Percentiles rank a stretch among this genome's conserved stretches.
These are phyloP conservation scores for Emmonsiellopsis sp. DNA, from an alignment of 2,329 filamentous ascomycete genomes.

Conservation along the genomic window DNA sequence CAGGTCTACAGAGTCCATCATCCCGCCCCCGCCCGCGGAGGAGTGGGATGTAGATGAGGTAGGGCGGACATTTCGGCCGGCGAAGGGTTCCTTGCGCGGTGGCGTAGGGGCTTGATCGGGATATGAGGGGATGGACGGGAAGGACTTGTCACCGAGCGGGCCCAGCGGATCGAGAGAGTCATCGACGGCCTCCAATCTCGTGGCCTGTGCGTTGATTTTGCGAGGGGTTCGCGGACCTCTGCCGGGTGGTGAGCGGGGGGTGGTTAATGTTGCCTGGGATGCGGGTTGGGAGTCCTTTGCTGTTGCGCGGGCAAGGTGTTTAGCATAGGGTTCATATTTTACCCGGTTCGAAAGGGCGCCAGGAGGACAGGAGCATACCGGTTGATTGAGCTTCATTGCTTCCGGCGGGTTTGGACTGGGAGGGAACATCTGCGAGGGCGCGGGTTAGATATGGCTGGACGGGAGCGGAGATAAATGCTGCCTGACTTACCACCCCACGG, in stretches of 20 bases:
- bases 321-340: not conserved
- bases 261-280: conserved; percentile 29
- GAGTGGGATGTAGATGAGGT: conserved; percentile 36
- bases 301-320: conserved; percentile 2
- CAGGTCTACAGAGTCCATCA: conserved; percentile 60
- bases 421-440: conserved; percentile 35
- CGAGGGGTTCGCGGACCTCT: conserved; percentile 46
- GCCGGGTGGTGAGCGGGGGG: conserved; percentile 39
- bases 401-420: conserved; percentile 27
- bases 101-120: conserved; percentile 49
- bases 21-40: conserved; percentile 40
- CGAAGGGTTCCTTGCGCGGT: conserved; percentile 49
- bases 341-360: not conserved
- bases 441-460: conserved; percentile 16
- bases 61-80: conserved; percentile 28
- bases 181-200: conserved; percentile 54
- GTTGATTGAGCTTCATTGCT: conserved; percentile 18
- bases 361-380: conserved; percentile 17
- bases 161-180: conserved; percentile 55
- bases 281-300: conserved; percentile 9
- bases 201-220: conserved; percentile 52
- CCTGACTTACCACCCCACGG: conserved; percentile 40
- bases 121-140: conserved; percentile 24
- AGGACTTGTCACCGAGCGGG: conserved; percentile 44
- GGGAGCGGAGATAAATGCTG: conserved; percentile 15